A percentile compares a stretch with the other conserved stretches of the same genome.
Evolutionary conservation across 2,329 filamentous ascomycete genomes (phyloP).

Genomic region (Aspergillus japonicus): DNA sequence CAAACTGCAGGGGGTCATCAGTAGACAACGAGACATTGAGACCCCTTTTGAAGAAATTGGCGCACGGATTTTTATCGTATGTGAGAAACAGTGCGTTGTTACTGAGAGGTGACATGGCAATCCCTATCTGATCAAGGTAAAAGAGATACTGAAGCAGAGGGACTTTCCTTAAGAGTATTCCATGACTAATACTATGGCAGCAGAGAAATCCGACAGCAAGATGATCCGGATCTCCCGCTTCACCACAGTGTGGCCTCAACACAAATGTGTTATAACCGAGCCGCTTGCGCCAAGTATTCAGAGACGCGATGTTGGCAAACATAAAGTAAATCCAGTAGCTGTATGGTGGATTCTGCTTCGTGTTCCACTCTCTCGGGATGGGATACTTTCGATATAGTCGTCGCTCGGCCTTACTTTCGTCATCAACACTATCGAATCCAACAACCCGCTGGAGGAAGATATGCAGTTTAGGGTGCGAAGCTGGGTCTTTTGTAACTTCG

Average conservation of each 20-base stretch:
- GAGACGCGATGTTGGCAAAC: slow-evolving; percentile 87
- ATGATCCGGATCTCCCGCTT: slow-evolving; percentile 96
- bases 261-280: slow-evolving; percentile 95
- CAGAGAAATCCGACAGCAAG: slow-evolving; percentile 86
- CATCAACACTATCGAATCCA: slow-evolving; percentile 95
- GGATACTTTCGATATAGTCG: slow-evolving; percentile 96
- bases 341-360: slow-evolving; percentile 94
- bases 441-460: slow-evolving; percentile 93
- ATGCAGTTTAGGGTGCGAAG: slow-evolving; percentile 86
- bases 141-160: slow-evolving; percentile 95
- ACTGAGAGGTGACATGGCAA: slow-evolving; percentile 98
- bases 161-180: slow-evolving; percentile 86
- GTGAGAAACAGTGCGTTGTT: slow-evolving; percentile 97
- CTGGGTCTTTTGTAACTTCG: slow-evolving; percentile 85
- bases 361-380: slow-evolving; percentile 81
- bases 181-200: slow-evolving; percentile 96
- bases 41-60: slow-evolving; percentile 91
- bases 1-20: slow-evolving; percentile 95
- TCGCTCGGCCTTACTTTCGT: slow-evolving; percentile 94
- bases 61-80: slow-evolving; percentile 94
- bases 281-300: slow-evolving; percentile 87
- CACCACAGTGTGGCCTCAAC: slow-evolving; percentile 89
- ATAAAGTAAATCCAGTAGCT: slow-evolving; percentile 99
- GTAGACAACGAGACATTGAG: slow-evolving; percentile 95
- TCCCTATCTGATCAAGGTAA: slow-evolving; percentile 96